Evolutionary conservation across 106 monocot genomes (phyloP).

Genomic region (Phalaenopsis aphrodite): DNA sequence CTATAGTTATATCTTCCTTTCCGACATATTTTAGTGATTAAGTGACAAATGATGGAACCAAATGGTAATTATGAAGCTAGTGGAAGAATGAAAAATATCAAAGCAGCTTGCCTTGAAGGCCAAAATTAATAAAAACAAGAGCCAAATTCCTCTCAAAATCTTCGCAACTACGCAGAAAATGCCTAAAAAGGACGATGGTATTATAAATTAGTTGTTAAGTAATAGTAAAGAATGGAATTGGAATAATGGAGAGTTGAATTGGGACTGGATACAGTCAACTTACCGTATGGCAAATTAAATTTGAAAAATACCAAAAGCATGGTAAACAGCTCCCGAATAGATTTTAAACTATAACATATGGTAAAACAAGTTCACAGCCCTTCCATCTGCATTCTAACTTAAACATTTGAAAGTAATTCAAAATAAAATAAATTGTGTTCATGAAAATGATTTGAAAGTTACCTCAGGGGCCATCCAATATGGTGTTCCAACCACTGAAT

Average conservation of each 20-base stretch:
- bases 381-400: background rate
- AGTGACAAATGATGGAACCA: background rate
- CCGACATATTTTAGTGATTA: background rate
- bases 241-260: background rate
- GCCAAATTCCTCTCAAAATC: background rate
- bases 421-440: background rate
- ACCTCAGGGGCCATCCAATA: conserved; percentile 99
- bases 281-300: background rate
- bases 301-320: background rate
- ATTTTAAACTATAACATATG: background rate
- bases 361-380: background rate
- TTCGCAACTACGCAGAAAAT: background rate
- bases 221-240: background rate
- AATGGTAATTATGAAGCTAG: background rate
- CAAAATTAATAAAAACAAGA: background rate
- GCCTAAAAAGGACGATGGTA: background rate
- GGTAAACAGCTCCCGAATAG: background rate
- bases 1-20: background rate
- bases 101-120: background rate
- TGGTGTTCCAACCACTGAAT: conserved; percentile 98
- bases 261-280: background rate
- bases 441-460: background rate
- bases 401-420: background rate
- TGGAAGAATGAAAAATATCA: background rate
- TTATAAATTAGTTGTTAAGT: background rate